These are phyloP conservation scores for Melastoma malabathricum DNA, from an alignment of 345 rosid genomes.

Conservation along the genomic window DNA sequence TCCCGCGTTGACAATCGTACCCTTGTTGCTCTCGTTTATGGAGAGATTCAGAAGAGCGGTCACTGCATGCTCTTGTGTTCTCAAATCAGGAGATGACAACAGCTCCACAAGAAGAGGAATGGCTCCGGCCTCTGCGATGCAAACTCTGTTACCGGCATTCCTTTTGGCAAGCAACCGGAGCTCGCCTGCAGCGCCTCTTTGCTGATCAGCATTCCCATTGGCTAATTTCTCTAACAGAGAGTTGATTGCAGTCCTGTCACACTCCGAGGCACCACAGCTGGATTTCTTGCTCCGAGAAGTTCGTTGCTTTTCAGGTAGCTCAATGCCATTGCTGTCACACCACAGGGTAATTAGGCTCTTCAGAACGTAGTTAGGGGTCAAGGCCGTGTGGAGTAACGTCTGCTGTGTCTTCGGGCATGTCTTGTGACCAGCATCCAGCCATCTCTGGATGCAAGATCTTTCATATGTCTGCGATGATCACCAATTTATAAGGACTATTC, in stretches of 20 bases:
- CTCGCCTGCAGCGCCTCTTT: conserved; percentile 96
- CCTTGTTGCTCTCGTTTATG: conserved; percentile 84
- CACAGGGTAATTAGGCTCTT: conserved; percentile 87
- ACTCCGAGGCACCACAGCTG: conserved; percentile 56
- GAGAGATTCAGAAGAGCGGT: conserved; percentile 97
- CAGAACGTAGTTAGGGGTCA: conserved; percentile 84
- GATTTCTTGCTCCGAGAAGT: conserved; percentile 33
- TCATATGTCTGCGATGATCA: conserved; percentile 72
- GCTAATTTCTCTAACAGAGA: conserved; percentile 50
- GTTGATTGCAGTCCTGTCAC: conserved; percentile 62
- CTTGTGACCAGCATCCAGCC: conserved; percentile 95
- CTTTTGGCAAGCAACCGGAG: conserved; percentile 87
- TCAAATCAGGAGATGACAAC: conserved; percentile 62
- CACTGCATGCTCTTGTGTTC: conserved; percentile 94
- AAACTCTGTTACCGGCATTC: conserved; percentile 86
- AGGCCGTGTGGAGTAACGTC: conserved; percentile 68
- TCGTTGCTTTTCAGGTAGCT: conserved; percentile 73
- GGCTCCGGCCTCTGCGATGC: conserved; percentile 92
- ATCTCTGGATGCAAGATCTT: conserved; percentile 86
- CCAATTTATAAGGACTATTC: conserved; percentile 5
- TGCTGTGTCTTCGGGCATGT: conserved; percentile 98
- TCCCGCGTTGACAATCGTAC: conserved; percentile 81
- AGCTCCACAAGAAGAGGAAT: conserved; percentile 83
- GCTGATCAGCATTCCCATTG: conserved; percentile 52
- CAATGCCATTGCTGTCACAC: conserved; percentile 94